Conservation (phyloP, 257 asterid genomes). For the Lycium barbarum region DNA sequence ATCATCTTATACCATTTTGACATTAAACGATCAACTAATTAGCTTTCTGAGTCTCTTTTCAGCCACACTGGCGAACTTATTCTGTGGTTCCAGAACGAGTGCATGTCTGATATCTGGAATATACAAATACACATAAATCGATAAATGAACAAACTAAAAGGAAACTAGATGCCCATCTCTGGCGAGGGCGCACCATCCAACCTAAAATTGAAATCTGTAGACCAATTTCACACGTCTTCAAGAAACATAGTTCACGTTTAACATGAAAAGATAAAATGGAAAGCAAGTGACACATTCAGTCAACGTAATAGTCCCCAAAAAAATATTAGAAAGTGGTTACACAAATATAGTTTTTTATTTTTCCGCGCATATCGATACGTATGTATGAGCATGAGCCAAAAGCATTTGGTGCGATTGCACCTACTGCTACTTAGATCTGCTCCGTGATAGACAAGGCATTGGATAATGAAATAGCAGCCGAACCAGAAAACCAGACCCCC, state of each 20-base stretch:
- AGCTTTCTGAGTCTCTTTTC: constrained; percentile 83
- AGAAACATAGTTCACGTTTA: not conserved
- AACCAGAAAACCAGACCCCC: not conserved
- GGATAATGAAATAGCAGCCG: not conserved
- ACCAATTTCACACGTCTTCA: not conserved
- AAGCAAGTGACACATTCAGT: constrained; percentile 2
- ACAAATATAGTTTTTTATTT: not conserved
- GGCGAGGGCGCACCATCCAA: not conserved
- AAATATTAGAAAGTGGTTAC: not conserved
- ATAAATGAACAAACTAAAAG: not conserved
- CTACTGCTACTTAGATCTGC: not conserved
- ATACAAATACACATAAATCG: constrained; percentile 21
- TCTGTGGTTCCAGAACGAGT: constrained; percentile 92
- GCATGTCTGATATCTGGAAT: constrained; percentile 92
- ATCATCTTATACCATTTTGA: not conserved
- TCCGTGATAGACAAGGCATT: not conserved
- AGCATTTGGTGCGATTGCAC: not conserved
- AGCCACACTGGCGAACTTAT: constrained; percentile 70
- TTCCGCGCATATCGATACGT: not conserved
- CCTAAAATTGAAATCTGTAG: not conserved
- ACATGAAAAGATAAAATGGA: constrained; percentile 3
- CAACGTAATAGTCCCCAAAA: not conserved
- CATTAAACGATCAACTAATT: constrained; percentile 41
- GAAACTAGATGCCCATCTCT: not conserved
- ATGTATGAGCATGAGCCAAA: not conserved